Conservation (phyloP, 805 yeast genomes). For the Debaryomyces castellii region DNA sequence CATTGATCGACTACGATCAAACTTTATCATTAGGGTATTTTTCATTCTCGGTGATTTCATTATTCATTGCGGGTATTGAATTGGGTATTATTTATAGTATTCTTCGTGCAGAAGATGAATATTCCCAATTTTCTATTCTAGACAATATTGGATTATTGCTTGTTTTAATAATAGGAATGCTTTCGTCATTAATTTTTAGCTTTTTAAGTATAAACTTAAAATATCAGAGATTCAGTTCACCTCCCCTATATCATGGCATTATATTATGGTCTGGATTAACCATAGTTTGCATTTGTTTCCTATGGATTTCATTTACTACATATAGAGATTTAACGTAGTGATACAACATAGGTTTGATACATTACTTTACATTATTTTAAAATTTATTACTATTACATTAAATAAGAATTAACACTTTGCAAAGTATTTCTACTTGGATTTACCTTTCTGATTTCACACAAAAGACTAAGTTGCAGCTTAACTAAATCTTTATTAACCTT, state of each 20-base stretch:
- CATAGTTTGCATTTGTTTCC: constrained; percentile 13
- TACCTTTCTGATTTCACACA: constrained; percentile 49
- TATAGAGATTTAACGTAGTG: background rate
- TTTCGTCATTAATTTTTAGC: constrained; percentile 32
- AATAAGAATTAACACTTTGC: constrained; percentile 59
- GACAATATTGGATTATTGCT: constrained; percentile 34
- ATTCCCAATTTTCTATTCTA: constrained; percentile 21
- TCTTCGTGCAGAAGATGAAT: constrained; percentile 18
- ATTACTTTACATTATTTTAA: background rate
- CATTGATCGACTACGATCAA: constrained; percentile 34
- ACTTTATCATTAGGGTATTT: constrained; percentile 36
- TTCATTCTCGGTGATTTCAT: constrained; percentile 31
- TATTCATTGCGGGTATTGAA: constrained; percentile 39
- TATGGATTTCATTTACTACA: constrained; percentile 10
- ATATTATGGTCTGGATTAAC: constrained; percentile 14
- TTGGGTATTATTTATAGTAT: constrained; percentile 39
- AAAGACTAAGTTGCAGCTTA: constrained; percentile 51
- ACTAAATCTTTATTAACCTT: constrained; percentile 50
- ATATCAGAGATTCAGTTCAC: constrained; percentile 26
- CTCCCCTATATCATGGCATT: constrained; percentile 21
- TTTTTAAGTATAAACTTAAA: constrained; percentile 34
- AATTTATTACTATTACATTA: constrained; percentile 7
- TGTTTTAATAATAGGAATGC: constrained; percentile 29
- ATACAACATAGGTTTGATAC: background rate
- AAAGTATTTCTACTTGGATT: constrained; percentile 80